Conservation (phyloP, 345 rosid genomes). For the Bretschneidera sinensis region DNA sequence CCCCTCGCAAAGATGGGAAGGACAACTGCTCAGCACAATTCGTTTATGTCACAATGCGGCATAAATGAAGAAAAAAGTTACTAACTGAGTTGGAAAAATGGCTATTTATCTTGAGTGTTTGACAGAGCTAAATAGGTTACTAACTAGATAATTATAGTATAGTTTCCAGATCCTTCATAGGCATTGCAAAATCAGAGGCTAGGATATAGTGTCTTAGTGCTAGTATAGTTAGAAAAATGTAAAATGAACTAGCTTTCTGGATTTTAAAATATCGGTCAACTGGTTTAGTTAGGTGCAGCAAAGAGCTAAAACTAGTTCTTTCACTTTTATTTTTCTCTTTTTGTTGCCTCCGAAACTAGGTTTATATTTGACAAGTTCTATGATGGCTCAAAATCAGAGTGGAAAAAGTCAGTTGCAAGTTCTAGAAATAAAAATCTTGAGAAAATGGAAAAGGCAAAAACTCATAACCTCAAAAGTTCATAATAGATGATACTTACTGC, state of each 20-base stretch:
- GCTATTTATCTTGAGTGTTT: no score
- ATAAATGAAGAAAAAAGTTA: no score
- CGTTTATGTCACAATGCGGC: no score
- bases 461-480: no score
- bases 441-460: not conserved
- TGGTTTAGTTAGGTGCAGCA: not conserved
- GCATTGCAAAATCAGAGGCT: not conserved
- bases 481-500: constrained; percentile 51
- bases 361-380: no score
- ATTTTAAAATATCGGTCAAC: not conserved
- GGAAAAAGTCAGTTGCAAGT: not conserved
- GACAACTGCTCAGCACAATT: no score
- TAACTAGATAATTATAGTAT: not conserved
- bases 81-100: not conserved
- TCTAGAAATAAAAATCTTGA: not conserved
- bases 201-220: not conserved
- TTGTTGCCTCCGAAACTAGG: not conserved
- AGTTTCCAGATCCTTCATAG: not conserved
- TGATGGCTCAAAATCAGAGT: not conserved
- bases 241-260: not conserved
- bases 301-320: no score
- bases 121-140: not conserved
- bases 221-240: not conserved
- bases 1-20: no score
- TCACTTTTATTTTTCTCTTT: not conserved